Base-by-base conservation (phyloP, 2,329 filamentous ascomycete genomes). In the Setomelanomma holmii region DNA sequence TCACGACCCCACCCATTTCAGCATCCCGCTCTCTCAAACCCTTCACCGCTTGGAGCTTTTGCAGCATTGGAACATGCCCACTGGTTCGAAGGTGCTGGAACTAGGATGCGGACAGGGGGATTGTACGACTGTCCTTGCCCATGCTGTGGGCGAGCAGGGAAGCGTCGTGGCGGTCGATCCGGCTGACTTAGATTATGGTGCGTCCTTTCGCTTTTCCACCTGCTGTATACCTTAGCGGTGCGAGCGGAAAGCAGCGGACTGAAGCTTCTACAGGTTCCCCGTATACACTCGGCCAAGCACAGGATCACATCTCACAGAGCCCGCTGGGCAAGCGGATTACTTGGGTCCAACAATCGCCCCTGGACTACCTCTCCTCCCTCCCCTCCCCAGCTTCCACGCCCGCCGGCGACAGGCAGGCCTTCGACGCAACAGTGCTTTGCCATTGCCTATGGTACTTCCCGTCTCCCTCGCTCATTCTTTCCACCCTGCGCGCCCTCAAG, bases 21-120 rank as follows among this genome's bases (percentile, higher is more conserved):
- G 14, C 46, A 60, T 66, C 36, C 61, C 66, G 30, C 35, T 49
- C 40, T 50, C 56, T 14, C 65, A 69, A 58, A 65, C 64, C 3
- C 30, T 36, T 19, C 66, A 69, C 35, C 65, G 66, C 44, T 19
- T 67, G 7, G 41, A n/a, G 8, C 56, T 72, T 19, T 36, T 69
- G 14, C 47, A 60, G 23, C 48, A 61, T 36, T 70, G 56, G 58
- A 49, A 51, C 10, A 60, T 71, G 12, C 30, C 38, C 14, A 23
- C 34, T 21, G 78, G 78, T 53, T 73, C 74, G 22, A 76, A 73
- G 3, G 66, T 86, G 5, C 75, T 87, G 1, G 84, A 86, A 63
- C 67, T 87, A 33, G 84, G 84, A 43, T 86, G 84, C 67, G 84
- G 84, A 1, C 84, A 86, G 58, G 84, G 84, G 2, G 82, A 83